Conservation (phyloP, 106 monocot species). For the Platanthera zijinensis region DNA sequence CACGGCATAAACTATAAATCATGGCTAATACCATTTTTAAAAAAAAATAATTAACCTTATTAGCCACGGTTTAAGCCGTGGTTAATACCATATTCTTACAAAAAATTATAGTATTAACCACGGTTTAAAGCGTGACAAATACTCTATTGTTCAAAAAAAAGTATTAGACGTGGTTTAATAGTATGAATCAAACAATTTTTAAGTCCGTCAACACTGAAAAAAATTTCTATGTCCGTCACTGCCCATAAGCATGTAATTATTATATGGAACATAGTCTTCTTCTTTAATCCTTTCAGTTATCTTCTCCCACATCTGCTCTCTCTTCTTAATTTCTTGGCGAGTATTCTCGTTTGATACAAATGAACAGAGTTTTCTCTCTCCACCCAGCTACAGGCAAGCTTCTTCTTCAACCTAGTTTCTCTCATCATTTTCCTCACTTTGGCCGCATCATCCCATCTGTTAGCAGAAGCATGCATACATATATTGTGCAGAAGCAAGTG, state of each 20-base stretch:
- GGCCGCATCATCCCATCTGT: conserved; percentile 20
- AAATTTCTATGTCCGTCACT: no score
- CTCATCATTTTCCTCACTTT: conserved; percentile 20
- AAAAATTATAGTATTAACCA: no score
- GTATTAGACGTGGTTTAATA: no score
- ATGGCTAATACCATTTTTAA: no score
- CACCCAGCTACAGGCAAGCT: conserved; percentile 22
- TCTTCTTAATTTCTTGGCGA: conserved; percentile 16
- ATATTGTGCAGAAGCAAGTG: conserved; percentile 12
- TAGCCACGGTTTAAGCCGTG: no score
- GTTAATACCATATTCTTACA: no score
- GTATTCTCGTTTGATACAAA: conserved; percentile 20
- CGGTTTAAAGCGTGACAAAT: no score
- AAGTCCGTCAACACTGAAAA: background rate
- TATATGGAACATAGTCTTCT: conserved; percentile 26
- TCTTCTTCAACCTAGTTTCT: conserved; percentile 8
- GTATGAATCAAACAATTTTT: no score
- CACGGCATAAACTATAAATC: no score
- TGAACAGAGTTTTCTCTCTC: conserved; percentile 19
- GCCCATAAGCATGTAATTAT: conserved; percentile 10
- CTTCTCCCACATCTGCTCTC: conserved; percentile 19
- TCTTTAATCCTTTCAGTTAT: conserved; percentile 17
- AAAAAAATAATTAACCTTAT: no score
- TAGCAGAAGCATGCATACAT: conserved; percentile 12
- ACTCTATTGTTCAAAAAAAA: no score